These are phyloP conservation scores for Penicillium sumatraense DNA, from an alignment of 2,329 filamentous ascomycete genomes.

Conservation along the genomic window DNA sequence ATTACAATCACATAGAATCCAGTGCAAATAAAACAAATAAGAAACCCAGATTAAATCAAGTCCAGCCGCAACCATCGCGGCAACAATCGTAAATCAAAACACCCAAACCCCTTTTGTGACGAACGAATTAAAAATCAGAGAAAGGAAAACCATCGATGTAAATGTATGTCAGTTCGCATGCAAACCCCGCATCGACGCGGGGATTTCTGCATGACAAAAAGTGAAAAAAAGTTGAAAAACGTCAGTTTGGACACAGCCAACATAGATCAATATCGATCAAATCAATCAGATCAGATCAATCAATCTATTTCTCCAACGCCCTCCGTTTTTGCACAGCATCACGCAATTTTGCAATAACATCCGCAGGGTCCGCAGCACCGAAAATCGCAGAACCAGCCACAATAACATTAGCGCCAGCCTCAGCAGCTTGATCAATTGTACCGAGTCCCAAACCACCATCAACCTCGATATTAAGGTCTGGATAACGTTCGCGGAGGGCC, in stretches of 20 bases:
- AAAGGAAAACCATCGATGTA: not conserved
- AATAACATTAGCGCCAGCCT: constrained; percentile 96
- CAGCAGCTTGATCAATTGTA: constrained; percentile 91
- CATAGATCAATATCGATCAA: constrained; percentile 9
- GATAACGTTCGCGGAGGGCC: constrained; percentile 80
- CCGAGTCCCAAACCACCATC: constrained; percentile 87
- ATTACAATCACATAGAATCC: constrained; percentile 23
- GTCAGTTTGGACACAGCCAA: too few relatives aligned
- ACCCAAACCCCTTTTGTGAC: constrained; percentile 24
- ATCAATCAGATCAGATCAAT: not conserved
- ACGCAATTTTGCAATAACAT: constrained; percentile 82
- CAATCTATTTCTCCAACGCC: constrained; percentile 14
- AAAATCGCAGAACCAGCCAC: constrained; percentile 97
- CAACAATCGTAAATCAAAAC: constrained; percentile 5
- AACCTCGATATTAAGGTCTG: constrained; percentile 94
- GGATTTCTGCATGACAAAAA: not conserved
- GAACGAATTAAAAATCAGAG: not conserved
- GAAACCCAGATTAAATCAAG: not conserved
- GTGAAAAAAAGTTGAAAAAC: too few relatives aligned
- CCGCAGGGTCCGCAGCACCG: constrained; percentile 82
- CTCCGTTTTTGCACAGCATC: constrained; percentile 72
- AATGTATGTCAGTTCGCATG: not conserved
- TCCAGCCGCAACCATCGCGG: not conserved
- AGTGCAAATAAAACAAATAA: not conserved
- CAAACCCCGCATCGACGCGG: not conserved